Evolutionary conservation across 1,284 basidiomycete species (phyloP).

Genomic region (Rhodotorula sp.): DNA sequence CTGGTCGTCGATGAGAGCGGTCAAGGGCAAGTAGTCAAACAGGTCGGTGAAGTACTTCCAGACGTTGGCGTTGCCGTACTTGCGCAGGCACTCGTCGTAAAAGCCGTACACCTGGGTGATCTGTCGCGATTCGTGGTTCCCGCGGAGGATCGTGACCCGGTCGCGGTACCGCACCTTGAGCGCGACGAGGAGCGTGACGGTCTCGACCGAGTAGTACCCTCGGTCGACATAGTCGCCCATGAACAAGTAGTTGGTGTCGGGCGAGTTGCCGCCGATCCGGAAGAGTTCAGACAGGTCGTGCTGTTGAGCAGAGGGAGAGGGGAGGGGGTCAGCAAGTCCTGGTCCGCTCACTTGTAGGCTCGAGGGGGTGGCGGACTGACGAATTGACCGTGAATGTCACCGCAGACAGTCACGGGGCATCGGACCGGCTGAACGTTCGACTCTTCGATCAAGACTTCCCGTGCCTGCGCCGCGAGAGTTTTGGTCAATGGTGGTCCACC

Average conservation of each 20-base stretch:
- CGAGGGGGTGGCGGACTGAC: slow-evolving; percentile 60
- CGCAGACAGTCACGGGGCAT: slow-evolving; percentile 95
- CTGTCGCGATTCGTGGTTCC: slow-evolving; percentile 98
- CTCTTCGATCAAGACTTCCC: slow-evolving; percentile 96
- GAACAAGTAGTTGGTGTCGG: slow-evolving; percentile 99
- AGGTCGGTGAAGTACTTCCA: slow-evolving; percentile 99
- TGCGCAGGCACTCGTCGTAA: slow-evolving; percentile 98
- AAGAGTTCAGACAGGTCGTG: slow-evolving; percentile 99
- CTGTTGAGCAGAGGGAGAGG: slow-evolving; percentile 53
- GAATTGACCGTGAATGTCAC: slow-evolving; percentile 99
- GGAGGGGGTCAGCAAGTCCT: background rate
- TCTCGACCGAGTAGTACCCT: slow-evolving; percentile 99
- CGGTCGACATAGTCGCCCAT: slow-evolving; percentile 99
- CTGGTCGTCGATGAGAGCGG: slow-evolving; percentile 97
- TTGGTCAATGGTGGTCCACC: background rate
- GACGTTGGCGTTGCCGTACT: slow-evolving; percentile 99
- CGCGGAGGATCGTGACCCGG: slow-evolving; percentile 94
- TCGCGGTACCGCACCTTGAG: slow-evolving; percentile 98
- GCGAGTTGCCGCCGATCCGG: slow-evolving; percentile 97
- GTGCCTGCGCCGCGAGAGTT: slow-evolving; percentile 60
- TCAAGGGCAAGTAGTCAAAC: slow-evolving; percentile 96
- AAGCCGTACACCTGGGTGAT: slow-evolving; percentile 99
- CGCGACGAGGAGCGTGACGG: slow-evolving; percentile 95
- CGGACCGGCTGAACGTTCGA: slow-evolving; percentile 96
- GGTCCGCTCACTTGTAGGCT: too few relatives aligned